Percentiles rank a stretch among this genome's conserved stretches.
These are phyloP conservation scores for Rhodosporidiobolus sp. DNA, from an alignment of 768 basidiomycete species.

Conservation along the genomic window DNA sequence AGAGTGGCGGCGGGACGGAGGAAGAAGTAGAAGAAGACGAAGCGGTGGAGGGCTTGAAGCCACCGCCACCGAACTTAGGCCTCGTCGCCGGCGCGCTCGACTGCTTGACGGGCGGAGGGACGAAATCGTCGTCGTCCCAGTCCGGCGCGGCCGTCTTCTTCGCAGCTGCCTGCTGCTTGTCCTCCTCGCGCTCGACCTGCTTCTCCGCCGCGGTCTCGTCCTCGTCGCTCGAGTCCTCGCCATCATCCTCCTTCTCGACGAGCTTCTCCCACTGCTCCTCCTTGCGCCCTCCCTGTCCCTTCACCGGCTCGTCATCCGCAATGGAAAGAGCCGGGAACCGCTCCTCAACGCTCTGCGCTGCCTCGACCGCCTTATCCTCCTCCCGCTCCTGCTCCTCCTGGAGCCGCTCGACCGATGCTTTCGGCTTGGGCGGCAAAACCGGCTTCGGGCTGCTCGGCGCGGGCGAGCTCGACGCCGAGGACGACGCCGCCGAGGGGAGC, in stretches of 20 bases:
- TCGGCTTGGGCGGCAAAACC: background rate
- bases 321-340: conserved; percentile 34
- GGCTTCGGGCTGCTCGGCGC: background rate
- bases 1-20: background rate
- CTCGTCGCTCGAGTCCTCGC: conserved; percentile 34
- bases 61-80: background rate
- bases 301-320: background rate
- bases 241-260: conserved; percentile 30
- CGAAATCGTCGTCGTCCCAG: conserved; percentile 30
- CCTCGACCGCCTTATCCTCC: conserved; percentile 9
- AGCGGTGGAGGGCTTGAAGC: background rate
- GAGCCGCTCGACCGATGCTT: background rate
- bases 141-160: background rate
- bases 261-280: conserved; percentile 30
- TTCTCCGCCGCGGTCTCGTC: background rate
- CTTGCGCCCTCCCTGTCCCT: too few relatives aligned
- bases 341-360: conserved; percentile 11
- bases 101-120: background rate
- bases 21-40: background rate
- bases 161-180: background rate
- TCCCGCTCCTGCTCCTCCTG: background rate
- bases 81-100: background rate
- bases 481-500: background rate
- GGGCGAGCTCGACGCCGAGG: background rate
- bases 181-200: too few relatives aligned